Evolutionary conservation across 2,329 filamentous ascomycete species (phyloP), one percentile per base, ranked within the genome.

Genomic region (Ophiostoma montium): DNA sequence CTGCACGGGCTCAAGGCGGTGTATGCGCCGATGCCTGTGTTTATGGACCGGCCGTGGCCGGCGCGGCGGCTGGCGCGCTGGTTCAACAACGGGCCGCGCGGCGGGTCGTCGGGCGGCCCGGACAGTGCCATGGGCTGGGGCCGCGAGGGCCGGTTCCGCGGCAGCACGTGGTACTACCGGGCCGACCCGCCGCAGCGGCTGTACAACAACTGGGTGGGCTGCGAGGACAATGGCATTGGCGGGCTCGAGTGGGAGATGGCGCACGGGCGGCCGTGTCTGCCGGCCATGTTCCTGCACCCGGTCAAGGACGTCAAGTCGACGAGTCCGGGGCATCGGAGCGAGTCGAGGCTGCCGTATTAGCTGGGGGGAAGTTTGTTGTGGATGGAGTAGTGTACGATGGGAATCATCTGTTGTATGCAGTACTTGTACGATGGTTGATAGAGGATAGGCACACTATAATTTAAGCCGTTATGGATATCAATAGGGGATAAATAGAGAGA

Each of bases 1-100:
- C 76, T 87, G 54, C 84, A 92, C 60, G 84, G 86, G 6, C 69
- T 89, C 45, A 90, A 90, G 65, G 79, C 82, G 5, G 81, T 87
- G 4, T 86, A 82, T 58, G 83, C 79, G 11, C 85, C 85, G 11
- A 84, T 89, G 62, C 84, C 85, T 1, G 76, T 89, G 43, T 89
- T 80, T 63, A 85, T 87, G 58, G 84, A 90, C 63, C 76, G 84
- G 53, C 75, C 82, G 46, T 88, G 83, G 83, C 65, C 66, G 30
- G 68, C 72, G 2, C 62, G 67, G 30, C 71, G 71, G 52, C 61
- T 80, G 27, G 69, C 70, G 30, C 70, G 68, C 53, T 80, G 72
- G 70, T 80, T 80, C 63, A 80, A 81, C 53, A 71, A 74, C 9
- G 76, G 76, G 1, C 67, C 69, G 7, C 70, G 69, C 8, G 75